phyloP scores from a whole-genome alignment of 306 rosid species.

The Sphenostylis stenocarpa region DNA sequence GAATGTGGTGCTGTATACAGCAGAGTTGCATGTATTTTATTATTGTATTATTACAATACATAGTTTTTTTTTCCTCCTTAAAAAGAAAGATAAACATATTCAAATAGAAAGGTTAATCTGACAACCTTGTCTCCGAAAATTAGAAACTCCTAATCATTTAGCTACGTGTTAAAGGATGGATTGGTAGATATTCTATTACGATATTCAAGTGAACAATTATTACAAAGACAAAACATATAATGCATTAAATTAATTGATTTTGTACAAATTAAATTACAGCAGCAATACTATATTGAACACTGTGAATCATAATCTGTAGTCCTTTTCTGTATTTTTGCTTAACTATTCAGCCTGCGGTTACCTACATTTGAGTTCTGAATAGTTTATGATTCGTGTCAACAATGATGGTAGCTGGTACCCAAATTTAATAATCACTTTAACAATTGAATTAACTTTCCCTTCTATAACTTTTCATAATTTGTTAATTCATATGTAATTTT shows the following conservation, averaged over 20 bases:
- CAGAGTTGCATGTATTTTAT: conserved; percentile 39
- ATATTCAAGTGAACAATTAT: conserved; percentile 19
- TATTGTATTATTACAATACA: conserved; percentile 9
- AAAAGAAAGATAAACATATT: conserved; percentile 23
- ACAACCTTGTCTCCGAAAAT: conserved; percentile 59
- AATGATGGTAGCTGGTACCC: conserved; percentile 1
- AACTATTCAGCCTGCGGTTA: conserved; percentile 15
- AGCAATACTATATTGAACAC: not conserved
- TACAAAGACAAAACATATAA: conserved; percentile 13
- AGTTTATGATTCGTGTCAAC: conserved; percentile 7
- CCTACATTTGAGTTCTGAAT: not conserved
- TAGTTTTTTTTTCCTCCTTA: not conserved
- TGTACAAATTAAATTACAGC: not conserved
- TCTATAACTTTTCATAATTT: not conserved
- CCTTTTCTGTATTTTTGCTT: conserved; percentile 5
- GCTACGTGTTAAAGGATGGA: conserved; percentile 52
- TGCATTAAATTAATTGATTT: not conserved
- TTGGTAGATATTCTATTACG: conserved; percentile 17
- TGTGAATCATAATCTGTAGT: not conserved
- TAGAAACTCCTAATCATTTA: conserved; percentile 50
- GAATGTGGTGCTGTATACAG: conserved; percentile 65
- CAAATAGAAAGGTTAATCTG: conserved; percentile 54
- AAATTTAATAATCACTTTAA: not conserved
- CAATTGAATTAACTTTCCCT: not conserved
- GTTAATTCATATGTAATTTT: not conserved